Conservation (phyloP, 176 grass and related monocot genomes). For the Tuctoria greenei region DNA sequence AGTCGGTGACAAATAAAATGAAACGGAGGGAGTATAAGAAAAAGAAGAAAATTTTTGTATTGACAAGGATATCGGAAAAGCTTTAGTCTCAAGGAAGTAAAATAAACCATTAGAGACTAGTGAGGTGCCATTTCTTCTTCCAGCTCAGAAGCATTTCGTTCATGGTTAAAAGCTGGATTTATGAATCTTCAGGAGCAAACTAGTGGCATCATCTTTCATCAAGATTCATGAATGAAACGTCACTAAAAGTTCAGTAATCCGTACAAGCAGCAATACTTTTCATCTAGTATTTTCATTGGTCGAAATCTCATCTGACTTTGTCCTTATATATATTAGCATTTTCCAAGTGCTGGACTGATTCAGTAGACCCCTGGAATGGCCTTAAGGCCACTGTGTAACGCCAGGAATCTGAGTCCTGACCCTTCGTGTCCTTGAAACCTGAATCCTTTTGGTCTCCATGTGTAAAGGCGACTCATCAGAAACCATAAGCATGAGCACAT, state of each 20-base stretch:
- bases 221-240: background rate
- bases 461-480: background rate
- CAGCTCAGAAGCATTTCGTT: background rate
- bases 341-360: conserved; percentile 1
- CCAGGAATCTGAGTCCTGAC: conserved; percentile 6
- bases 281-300: background rate
- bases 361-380: background rate
- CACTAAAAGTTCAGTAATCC: background rate
- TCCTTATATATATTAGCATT: background rate
- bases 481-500: background rate
- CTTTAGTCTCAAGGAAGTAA: too few relatives aligned
- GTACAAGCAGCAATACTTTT: background rate
- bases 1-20: too few relatives aligned
- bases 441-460: background rate
- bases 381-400: conserved; percentile 20
- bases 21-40: too few relatives aligned
- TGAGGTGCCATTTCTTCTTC: too few relatives aligned
- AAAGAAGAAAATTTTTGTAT: background rate
- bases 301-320: conserved; percentile 8
- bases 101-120: too few relatives aligned
- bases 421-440: conserved; percentile 15
- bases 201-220: background rate
- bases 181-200: background rate
- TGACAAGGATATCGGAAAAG: too few relatives aligned
- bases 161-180: background rate